Base-by-base conservation (phyloP, 2,329 filamentous ascomycete genomes). In the Apiospora arundinis region DNA sequence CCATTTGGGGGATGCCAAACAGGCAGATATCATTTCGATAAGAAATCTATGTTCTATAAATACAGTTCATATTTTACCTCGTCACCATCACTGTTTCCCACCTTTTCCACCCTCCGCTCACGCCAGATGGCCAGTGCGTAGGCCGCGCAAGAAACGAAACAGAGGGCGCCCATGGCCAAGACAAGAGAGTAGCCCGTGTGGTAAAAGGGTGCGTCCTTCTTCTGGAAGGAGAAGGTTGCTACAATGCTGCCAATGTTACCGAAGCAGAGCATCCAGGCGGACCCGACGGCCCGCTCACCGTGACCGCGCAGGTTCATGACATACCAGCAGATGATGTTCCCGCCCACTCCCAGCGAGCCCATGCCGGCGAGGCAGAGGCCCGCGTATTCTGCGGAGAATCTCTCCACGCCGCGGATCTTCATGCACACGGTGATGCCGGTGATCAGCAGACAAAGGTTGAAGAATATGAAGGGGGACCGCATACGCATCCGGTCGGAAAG, bases 341-440 rank as follows among this genome's bases (percentile, higher is more conserved):
- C 11, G 78, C 75, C 77, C 9, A 74, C 73, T 25, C 74, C 72
- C 48, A 78, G 79, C 0, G 76, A 68, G 7, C 82, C 83, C 80
- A 84, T 83, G 1, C 82, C 75, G 14, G 82, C 77, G 11, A 85
- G 75, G 69, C 80, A 82, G 2, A 84, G 78, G 2, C 78, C 83
- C 3, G 79, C 81, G 71, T 85, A 85, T 60, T 82, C 75, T 0
- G 76, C 76, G 1, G 78, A 78, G 48, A 81, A 81, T 2, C 78
- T 78, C 18, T 81, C 75, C n/a, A 80, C 73, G 4, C 79, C 81
- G 65, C 81, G 83, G 21, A 78, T 77, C 9, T 80, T 80, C 21
- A 72, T 70, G 16, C 75, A 73, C 28, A 78, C 71, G 28, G 74
- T 32, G 67, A 73, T 78, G 45, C 80, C 72, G 40, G 76, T 75